These are phyloP conservation scores for Penicillium arizonense DNA, from an alignment of 495 filamentous ascomycete genomes.

Conservation along the genomic window DNA sequence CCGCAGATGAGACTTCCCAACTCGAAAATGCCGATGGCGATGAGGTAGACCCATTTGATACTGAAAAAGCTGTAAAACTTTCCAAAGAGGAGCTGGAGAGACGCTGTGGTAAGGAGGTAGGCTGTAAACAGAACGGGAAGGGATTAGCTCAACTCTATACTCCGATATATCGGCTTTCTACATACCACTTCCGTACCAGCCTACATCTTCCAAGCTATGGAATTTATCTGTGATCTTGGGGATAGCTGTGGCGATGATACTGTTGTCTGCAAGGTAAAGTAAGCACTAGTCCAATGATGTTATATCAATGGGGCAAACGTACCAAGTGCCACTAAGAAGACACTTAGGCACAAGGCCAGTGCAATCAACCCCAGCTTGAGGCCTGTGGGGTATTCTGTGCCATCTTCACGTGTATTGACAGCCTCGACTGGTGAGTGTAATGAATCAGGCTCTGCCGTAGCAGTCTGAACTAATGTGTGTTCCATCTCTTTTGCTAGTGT, in stretches of 20 bases:
- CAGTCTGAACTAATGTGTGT: not conserved
- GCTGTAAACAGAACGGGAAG: conserved; percentile 13
- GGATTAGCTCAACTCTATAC: conserved; percentile 20
- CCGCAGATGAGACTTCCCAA: conserved; percentile 70
- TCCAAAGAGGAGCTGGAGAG: conserved; percentile 54
- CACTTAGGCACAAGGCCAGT: not conserved
- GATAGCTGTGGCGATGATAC: conserved; percentile 43
- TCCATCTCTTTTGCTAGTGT: not conserved
- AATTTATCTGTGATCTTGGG: conserved; percentile 46
- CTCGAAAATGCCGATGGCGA: conserved; percentile 68
- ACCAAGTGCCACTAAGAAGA: conserved; percentile 1
- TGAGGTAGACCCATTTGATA: conserved; percentile 61
- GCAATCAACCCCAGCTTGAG: not conserved
- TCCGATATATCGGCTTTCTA: not conserved
- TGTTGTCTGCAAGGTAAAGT: conserved; percentile 39
- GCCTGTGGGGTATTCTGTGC: not conserved
- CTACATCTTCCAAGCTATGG: conserved; percentile 41
- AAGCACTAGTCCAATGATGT: too few species aligned
- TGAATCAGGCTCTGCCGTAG: not conserved
- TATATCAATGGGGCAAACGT: not conserved
- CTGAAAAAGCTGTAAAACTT: conserved; percentile 51
- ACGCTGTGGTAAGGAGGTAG: conserved; percentile 55
- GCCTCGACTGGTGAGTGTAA: not conserved
- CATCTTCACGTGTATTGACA: not conserved
- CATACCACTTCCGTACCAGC: conserved; percentile 41